These are phyloP conservation scores for Pseudogymnoascus sp. DNA, from an alignment of 2,329 filamentous ascomycete species.

Conservation along the genomic window DNA sequence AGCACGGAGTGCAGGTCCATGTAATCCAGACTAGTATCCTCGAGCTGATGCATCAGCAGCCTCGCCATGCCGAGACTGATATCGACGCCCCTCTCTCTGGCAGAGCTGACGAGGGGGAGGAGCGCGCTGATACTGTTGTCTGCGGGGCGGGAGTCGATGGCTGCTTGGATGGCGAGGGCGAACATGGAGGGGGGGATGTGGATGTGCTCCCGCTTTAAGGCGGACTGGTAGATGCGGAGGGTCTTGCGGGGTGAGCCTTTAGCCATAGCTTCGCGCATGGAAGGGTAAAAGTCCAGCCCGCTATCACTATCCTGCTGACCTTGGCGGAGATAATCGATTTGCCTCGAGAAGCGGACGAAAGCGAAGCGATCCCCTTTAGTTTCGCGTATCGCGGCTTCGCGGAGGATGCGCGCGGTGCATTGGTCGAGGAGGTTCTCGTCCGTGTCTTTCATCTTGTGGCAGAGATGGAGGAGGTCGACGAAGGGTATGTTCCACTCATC, in stretches of 20 bases:
- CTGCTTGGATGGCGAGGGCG: conserved; percentile 23
- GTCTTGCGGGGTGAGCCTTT: conserved; percentile 16
- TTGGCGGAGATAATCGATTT: neutral
- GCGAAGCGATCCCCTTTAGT: neutral
- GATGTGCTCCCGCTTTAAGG: conserved; percentile 13
- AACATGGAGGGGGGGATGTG: conserved; percentile 15
- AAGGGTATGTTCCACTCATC: conserved; percentile 21
- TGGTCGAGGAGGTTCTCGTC: conserved; percentile 12
- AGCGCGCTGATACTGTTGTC: conserved; percentile 10
- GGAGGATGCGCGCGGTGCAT: conserved; percentile 19
- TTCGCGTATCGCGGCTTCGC: neutral
- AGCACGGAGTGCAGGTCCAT: conserved; percentile 1
- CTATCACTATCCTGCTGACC: neutral
- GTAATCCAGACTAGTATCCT: neutral
- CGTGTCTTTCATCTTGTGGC: conserved; percentile 13
- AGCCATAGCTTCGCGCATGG: conserved; percentile 19
- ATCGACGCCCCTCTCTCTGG: conserved; percentile 16
- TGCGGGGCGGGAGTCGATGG: conserved; percentile 15
- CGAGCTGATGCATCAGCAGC: conserved; percentile 21
- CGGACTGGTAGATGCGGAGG: conserved; percentile 22
- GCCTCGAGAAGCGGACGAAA: neutral
- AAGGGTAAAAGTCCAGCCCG: neutral
- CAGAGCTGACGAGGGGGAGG: conserved; percentile 28
- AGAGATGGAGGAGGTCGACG: conserved; percentile 19
- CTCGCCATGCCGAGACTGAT: conserved; percentile 16